Conservation (phyloP, 2,329 filamentous ascomycete genomes). For the Mycogone perniciosa region DNA sequence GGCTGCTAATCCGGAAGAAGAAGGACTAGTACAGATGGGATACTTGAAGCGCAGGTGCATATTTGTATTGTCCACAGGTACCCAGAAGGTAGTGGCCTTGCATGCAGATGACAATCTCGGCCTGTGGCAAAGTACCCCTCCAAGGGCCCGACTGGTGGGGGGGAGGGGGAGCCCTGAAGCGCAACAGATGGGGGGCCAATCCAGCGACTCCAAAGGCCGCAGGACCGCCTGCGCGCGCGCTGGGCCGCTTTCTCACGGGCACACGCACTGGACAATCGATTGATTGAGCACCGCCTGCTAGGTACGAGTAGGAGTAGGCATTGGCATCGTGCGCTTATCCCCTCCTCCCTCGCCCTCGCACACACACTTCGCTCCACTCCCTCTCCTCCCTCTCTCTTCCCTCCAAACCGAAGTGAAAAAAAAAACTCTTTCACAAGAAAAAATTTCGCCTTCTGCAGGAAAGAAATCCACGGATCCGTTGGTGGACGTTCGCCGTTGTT, state of each 20-base stretch:
- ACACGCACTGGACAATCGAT: too few species aligned
- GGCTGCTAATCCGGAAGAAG: slow-evolving; percentile 10
- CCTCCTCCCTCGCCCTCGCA: slow-evolving; percentile 1
- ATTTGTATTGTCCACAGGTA: slow-evolving; percentile 1
- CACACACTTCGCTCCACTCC: slow-evolving; percentile 3
- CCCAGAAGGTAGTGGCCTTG: slow-evolving; percentile 1
- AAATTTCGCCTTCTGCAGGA: slow-evolving; percentile 1
- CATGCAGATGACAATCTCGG: background rate
- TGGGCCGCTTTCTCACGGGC: too few species aligned
- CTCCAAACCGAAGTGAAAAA: background rate
- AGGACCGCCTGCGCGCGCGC: too few species aligned
- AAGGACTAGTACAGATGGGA: slow-evolving; percentile 6
- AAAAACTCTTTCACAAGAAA: slow-evolving; percentile 2
- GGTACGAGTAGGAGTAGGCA: too few species aligned
- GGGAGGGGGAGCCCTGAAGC: background rate
- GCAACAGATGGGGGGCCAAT: background rate
- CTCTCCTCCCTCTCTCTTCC: slow-evolving; percentile 6
- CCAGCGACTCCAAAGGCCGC: background rate
- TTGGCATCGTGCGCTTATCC: background rate
- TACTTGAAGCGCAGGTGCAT: background rate
- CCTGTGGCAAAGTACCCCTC: slow-evolving; percentile 1
- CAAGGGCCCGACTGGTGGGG: slow-evolving; percentile 3
- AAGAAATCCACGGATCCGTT: background rate
- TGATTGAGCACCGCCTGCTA: too few species aligned
- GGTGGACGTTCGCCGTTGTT: slow-evolving; percentile 3